phyloP scores from a whole-genome alignment of 2,329 filamentous ascomycete species.

The Stagonosporopsis vannaccii region DNA sequence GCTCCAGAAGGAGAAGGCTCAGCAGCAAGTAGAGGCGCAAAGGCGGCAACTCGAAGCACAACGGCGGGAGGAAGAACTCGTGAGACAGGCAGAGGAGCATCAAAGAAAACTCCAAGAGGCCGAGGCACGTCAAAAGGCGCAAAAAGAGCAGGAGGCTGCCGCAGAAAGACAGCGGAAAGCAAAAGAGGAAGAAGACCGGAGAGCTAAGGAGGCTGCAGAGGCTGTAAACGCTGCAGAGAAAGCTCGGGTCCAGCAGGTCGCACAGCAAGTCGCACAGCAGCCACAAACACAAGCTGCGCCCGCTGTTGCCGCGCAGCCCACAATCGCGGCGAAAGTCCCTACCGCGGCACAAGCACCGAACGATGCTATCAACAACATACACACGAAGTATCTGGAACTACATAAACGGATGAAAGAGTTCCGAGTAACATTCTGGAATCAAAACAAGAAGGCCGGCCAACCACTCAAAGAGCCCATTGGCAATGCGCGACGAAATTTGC shows the following conservation, averaged over 20 bases:
- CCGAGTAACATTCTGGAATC: slow-evolving; percentile 38
- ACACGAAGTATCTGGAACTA: slow-evolving; percentile 45
- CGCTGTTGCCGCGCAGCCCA: slow-evolving; percentile 7
- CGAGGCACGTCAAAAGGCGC: slow-evolving; percentile 39
- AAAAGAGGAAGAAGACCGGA: slow-evolving; percentile 40
- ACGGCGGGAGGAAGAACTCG: slow-evolving; percentile 42
- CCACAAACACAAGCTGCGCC: slow-evolving; percentile 19
- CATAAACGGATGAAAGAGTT: slow-evolving; percentile 49
- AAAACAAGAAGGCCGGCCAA: slow-evolving; percentile 31
- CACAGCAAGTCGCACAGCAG: slow-evolving; percentile 8
- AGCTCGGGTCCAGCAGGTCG: slow-evolving; percentile 30
- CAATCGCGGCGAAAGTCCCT: slow-evolving; percentile 8
- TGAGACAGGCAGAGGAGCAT: slow-evolving; percentile 36
- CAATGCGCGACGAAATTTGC: slow-evolving; percentile 43
- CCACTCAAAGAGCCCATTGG: slow-evolving; percentile 42
- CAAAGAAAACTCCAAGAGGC: slow-evolving; percentile 41
- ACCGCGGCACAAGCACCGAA: slow-evolving; percentile 20
- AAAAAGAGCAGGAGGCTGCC: slow-evolving; percentile 41
- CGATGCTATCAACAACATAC: slow-evolving; percentile 39
- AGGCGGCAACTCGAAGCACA: slow-evolving; percentile 45
- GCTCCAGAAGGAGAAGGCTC: slow-evolving; percentile 54
- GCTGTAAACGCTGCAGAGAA: slow-evolving; percentile 36
- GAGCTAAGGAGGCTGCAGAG: slow-evolving; percentile 37
- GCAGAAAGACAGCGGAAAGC: slow-evolving; percentile 37
- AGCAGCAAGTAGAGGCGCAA: slow-evolving; percentile 48